Evolutionary conservation across 176 grass and related monocot genomes (phyloP).

Genomic region (Poa pratensis): DNA sequence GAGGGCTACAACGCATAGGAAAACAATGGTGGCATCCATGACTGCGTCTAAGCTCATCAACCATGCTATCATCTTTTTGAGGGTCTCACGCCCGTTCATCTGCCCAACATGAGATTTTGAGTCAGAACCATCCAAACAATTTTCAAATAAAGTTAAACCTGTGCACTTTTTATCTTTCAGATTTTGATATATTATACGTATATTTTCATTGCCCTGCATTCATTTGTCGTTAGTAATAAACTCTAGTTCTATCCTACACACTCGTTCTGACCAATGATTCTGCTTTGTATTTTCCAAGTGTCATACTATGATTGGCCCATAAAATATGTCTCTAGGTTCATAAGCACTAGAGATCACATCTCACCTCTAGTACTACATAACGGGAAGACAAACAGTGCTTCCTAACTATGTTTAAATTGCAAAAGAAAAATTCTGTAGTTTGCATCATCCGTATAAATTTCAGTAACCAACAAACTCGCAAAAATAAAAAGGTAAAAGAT

Average conservation of each 20-base stretch:
- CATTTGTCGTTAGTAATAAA: background rate
- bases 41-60: conserved; percentile 43
- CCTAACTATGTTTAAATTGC: background rate
- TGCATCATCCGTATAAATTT: background rate
- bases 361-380: background rate
- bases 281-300: background rate
- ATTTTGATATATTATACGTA: background rate
- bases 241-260: background rate
- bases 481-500: background rate
- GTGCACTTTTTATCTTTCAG: background rate
- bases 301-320: background rate
- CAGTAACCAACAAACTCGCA: background rate
- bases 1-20: conserved; percentile 49
- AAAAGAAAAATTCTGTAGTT: background rate
- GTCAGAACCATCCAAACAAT: conserved; percentile 14
- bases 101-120: conserved; percentile 37
- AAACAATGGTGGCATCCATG: conserved; percentile 53
- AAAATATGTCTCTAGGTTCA: background rate
- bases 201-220: background rate
- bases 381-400: background rate
- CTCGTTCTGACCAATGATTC: background rate
- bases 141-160: background rate
- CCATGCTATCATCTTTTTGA: conserved; percentile 3
- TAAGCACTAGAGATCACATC: background rate
- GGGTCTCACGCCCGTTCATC: conserved; percentile 44